Conservation (phyloP, 352 stramenopile genomes). For the Pythium pyrilobum region DNA sequence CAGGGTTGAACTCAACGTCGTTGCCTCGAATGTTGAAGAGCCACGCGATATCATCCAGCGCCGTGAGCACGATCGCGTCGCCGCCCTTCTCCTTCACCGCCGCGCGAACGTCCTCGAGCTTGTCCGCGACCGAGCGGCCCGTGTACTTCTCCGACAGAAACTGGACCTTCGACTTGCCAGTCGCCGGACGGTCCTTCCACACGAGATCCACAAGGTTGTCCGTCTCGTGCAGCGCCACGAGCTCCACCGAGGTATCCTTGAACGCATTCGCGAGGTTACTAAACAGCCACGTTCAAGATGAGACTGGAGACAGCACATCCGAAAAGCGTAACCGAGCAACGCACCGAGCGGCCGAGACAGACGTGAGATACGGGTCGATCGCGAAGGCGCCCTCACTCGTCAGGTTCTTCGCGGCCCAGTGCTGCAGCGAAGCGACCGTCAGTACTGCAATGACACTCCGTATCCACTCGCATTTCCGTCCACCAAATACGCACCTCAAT, state of each 20-base stretch:
- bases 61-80: constrained; percentile 92
- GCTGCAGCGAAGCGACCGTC: constrained; percentile 16
- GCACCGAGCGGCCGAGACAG: constrained; percentile 76
- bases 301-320: too few relatives aligned
- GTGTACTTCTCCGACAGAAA: constrained; percentile 93
- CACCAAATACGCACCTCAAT: constrained; percentile 86
- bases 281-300: constrained; percentile 20
- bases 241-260: constrained; percentile 61
- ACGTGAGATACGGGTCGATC: constrained; percentile 95
- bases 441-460: background rate
- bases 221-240: constrained; percentile 68
- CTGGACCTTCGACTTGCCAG: constrained; percentile 77
- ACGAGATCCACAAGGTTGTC: constrained; percentile 96
- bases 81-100: constrained; percentile 87
- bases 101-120: constrained; percentile 81
- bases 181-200: constrained; percentile 82
- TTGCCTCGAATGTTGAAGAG: constrained; percentile 97
- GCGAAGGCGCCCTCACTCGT: constrained; percentile 70
- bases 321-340: background rate
- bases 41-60: constrained; percentile 97
- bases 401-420: constrained; percentile 64
- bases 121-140: constrained; percentile 87
- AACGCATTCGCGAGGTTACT: constrained; percentile 65
- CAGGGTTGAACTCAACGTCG: constrained; percentile 97
- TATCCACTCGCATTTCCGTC: constrained; percentile 23